Evolutionary conservation across 2,329 filamentous ascomycete genomes (phyloP), one percentile per base, ranked within the genome.

Genomic region (Aspergillus neoniger): DNA sequence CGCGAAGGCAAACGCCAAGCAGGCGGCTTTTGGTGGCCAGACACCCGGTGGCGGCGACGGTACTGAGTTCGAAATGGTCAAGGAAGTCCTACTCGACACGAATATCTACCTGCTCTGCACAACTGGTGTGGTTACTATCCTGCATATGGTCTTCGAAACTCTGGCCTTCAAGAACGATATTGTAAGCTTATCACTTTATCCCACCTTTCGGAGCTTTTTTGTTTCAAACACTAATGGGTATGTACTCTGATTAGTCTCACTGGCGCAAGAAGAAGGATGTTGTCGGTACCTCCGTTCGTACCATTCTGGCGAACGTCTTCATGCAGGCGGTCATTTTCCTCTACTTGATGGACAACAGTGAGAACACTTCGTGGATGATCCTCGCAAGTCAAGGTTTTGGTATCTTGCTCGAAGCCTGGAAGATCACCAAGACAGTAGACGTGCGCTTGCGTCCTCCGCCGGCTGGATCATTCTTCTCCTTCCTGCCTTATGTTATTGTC

Each of bases 231-330:
- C 69, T 72, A 59, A 70, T 51, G 12, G 14, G 23, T 9, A 32
- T 17, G 51, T 15, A 44, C 19, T 30, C 12, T 51, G 43, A 25
- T 58, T 57, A 80, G 79, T 83, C 92, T 52, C 95, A 99, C 79
- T 99, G 95, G 87, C 91, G 93, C 74, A 97, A 98, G 83, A 99
- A 99, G 89, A 99, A 99, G 83, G 96, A 98, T 80, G 95, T 96
- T 61, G 91, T 99, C 28, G 95, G 95, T 65, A 96, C 96, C 49
- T 97, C 93, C 1, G 90, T 99, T 62, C 92, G 95, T 59, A 96
- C 94, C 32, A 99, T 99, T 72, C 82, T 99, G 59, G 92, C 91
- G 74, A 99, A 98, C 72, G 93, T 98, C 63, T 93, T 98, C 77
- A 99, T 99, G 95, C 95, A 99, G 78, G 77, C 85, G 6, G 85